Percentiles rank a stretch among this genome's conserved stretches.
These are phyloP conservation scores for Stromatinia cepivora DNA, from an alignment of 2,329 filamentous ascomycete genomes.

Conservation along the genomic window DNA sequence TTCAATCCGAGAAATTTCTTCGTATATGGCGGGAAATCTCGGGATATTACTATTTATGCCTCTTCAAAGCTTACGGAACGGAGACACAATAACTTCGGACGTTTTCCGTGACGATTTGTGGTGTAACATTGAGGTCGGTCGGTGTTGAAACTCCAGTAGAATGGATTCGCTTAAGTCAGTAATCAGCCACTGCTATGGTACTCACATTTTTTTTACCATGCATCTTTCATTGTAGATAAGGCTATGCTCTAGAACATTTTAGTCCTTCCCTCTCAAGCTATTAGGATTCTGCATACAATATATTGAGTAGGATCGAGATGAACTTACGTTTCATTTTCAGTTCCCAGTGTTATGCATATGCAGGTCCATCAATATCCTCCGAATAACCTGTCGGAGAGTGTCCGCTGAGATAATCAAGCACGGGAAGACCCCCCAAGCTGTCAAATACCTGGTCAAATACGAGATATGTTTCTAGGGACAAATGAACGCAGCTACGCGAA, in stretches of 20 bases:
- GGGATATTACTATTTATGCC: not conserved
- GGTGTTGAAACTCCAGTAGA: slow-evolving; percentile 8
- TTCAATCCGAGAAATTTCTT: not conserved
- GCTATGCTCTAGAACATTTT: not conserved
- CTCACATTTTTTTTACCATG: not conserved
- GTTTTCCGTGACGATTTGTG: not conserved
- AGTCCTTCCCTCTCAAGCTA: not conserved
- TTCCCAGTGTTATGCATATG: slow-evolving; percentile 7
- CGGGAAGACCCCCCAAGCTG: not conserved
- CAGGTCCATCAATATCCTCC: slow-evolving; percentile 16
- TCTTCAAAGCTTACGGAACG: slow-evolving; percentile 12
- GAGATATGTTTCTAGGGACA: slow-evolving; percentile 1
- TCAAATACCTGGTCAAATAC: slow-evolving; percentile 6
- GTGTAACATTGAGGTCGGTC: slow-evolving; percentile 2
- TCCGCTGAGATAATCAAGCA: not conserved
- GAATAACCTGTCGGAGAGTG: slow-evolving; percentile 2
- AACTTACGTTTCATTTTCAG: slow-evolving; percentile 13
- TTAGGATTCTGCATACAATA: not conserved
- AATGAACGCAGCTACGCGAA: not conserved
- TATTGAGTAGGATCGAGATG: slow-evolving; percentile 16
- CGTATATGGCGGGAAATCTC: not conserved
- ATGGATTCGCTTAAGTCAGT: slow-evolving; percentile 15
- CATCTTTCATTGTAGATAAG: not conserved
- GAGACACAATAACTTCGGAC: not conserved
- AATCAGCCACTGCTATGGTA: not conserved